phyloP scores from a whole-genome alignment of 2,329 filamentous ascomycete species.

The Scytalidium sp. region DNA sequence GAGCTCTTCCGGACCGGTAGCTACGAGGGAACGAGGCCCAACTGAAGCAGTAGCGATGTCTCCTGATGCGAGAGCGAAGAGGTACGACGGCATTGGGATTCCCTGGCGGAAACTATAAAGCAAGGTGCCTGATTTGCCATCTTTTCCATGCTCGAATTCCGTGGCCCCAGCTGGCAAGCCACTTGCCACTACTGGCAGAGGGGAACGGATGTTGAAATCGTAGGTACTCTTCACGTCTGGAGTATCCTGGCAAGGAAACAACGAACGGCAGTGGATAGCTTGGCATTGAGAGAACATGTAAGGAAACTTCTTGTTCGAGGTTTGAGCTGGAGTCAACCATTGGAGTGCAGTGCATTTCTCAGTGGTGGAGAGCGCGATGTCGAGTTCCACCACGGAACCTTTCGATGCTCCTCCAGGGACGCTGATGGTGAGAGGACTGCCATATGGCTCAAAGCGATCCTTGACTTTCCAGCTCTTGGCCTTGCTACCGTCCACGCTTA shows the following conservation, averaged over 20 bases:
- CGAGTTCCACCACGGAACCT: conserved; percentile 49
- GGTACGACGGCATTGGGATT: conserved; percentile 89
- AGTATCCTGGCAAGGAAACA: conserved; percentile 97
- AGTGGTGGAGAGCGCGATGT: conserved; percentile 77
- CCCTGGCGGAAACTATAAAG: conserved; percentile 86
- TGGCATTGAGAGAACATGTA: conserved; percentile 99
- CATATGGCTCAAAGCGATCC: conserved; percentile 69
- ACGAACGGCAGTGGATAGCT: conserved; percentile 88
- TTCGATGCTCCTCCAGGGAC: conserved; percentile 52
- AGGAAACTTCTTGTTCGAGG: conserved; percentile 90
- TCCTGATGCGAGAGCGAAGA: conserved; percentile 87
- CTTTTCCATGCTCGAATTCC: conserved; percentile 46
- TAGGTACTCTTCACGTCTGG: conserved; percentile 97
- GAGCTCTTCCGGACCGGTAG: conserved; percentile 84
- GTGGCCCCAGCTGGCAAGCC: conserved; percentile 61
- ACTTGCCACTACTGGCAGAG: conserved; percentile 87
- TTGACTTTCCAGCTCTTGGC: conserved; percentile 63
- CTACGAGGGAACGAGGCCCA: conserved; percentile 80
- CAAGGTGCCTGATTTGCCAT: conserved; percentile 49
- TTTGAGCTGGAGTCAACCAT: conserved; percentile 92
- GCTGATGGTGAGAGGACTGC: conserved; percentile 66
- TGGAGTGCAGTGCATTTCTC: conserved; percentile 87
- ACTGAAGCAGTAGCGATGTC: conserved; percentile 85
- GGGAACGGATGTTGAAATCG: conserved; percentile 82
- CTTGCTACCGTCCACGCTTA: conserved; percentile 65